Evolutionary conservation across 768 basidiomycete species (phyloP).

Genomic region (Lactarius akahatsu): DNA sequence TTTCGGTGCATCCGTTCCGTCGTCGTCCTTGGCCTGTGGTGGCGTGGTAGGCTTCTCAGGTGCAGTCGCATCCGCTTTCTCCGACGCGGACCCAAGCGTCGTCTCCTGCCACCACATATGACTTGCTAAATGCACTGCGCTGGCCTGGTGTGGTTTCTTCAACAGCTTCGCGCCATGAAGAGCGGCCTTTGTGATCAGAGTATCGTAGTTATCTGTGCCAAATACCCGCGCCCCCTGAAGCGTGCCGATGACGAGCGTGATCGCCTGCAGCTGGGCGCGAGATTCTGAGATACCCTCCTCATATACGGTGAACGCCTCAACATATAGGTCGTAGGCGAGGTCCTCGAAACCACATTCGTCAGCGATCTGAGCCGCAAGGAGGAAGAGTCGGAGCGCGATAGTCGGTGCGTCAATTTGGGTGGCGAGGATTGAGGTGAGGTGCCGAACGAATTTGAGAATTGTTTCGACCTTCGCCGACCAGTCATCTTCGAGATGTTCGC

Average conservation of each 20-base stretch:
- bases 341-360: conserved; percentile 96
- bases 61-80: conserved; percentile 45
- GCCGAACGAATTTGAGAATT: conserved; percentile 92
- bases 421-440: conserved; percentile 88
- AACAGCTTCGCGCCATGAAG: conserved; percentile 92
- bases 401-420: conserved; percentile 90
- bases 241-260: conserved; percentile 90
- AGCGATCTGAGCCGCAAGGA: conserved; percentile 92
- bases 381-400: conserved; percentile 92
- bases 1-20: conserved; percentile 37
- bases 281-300: conserved; percentile 97
- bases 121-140: conserved; percentile 90
- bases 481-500: conserved; percentile 75
- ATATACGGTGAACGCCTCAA: conserved; percentile 96
- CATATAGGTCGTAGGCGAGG: conserved; percentile 95
- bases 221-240: conserved; percentile 90
- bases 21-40: conserved; percentile 42
- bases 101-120: conserved; percentile 98
- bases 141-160: conserved; percentile 98
- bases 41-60: conserved; percentile 37
- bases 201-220: conserved; percentile 93
- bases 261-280: conserved; percentile 94
- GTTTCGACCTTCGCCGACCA: conserved; percentile 85
- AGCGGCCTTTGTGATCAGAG: conserved; percentile 97
- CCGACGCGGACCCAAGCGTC: conserved; percentile 39